Conservation (phyloP, 345 rosid genomes). For the Noccaea bulbosa region DNA sequence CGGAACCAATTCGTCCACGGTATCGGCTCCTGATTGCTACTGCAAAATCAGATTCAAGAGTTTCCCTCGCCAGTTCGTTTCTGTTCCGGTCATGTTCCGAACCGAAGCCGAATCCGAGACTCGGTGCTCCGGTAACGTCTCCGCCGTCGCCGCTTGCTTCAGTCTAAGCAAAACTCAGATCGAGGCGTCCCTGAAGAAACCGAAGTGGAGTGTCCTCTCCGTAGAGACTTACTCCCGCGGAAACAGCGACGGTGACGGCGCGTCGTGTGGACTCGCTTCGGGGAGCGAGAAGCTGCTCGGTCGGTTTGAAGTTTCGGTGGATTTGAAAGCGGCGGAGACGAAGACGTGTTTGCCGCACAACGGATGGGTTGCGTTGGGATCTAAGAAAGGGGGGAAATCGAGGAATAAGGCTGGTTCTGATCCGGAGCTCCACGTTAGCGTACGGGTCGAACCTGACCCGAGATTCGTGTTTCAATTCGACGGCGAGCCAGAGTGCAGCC, state of each 20-base stretch:
- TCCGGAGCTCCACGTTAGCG: constrained; percentile 56
- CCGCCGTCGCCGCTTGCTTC: constrained; percentile 73
- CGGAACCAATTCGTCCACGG: constrained; percentile 28
- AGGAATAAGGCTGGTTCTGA: constrained; percentile 44
- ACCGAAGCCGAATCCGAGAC: constrained; percentile 41
- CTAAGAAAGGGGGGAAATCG: constrained; percentile 33
- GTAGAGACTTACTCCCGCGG: constrained; percentile 57
- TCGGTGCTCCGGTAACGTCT: constrained; percentile 34
- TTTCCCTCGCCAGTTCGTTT: constrained; percentile 53
- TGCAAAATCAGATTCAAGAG: constrained; percentile 69
- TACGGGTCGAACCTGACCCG: constrained; percentile 82
- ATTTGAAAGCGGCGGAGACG: constrained; percentile 62
- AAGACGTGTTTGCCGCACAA: constrained; percentile 61
- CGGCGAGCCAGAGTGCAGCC: constrained; percentile 94
- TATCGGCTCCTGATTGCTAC: constrained; percentile 44
- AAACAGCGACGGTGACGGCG: constrained; percentile 28
- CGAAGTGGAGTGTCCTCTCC: constrained; percentile 39
- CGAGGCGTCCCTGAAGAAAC: constrained; percentile 43
- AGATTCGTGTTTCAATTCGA: constrained; percentile 88
- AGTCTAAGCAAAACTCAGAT: constrained; percentile 57
- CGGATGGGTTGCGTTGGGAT: constrained; percentile 68
- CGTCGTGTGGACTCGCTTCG: constrained; percentile 51
- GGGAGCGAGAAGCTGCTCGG: constrained; percentile 65
- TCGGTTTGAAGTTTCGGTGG: constrained; percentile 56
- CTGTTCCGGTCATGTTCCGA: constrained; percentile 47